Conservation (phyloP, 2,329 filamentous ascomycete species). For the Pseudogymnoascus pannorum region DNA sequence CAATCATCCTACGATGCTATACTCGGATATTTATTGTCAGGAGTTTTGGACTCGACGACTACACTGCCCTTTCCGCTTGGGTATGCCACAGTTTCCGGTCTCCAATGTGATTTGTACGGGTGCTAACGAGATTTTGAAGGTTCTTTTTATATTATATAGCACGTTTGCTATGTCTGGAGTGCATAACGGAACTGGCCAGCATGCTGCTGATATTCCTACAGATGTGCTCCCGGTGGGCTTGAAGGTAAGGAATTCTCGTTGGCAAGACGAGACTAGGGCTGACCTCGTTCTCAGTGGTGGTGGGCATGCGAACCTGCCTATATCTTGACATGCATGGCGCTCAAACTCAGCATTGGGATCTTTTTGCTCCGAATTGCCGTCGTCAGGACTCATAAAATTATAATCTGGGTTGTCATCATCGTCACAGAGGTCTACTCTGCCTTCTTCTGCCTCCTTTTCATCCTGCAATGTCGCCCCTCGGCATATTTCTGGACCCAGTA, state of each 20-base stretch:
- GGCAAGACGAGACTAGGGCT: not conserved
- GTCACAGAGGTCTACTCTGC: constrained; percentile 31
- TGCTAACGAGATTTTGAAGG: not conserved
- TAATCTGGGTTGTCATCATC: constrained; percentile 32
- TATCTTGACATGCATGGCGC: constrained; percentile 32
- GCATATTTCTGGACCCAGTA: constrained; percentile 42
- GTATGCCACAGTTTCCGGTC: constrained; percentile 12
- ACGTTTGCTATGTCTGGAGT: constrained; percentile 22
- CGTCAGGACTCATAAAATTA: constrained; percentile 27
- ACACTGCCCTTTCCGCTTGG: constrained; percentile 18
- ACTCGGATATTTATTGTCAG: constrained; percentile 24
- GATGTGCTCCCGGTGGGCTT: constrained; percentile 23
- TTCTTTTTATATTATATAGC: constrained; percentile 16
- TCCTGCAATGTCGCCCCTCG: constrained; percentile 43
- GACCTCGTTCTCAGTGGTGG: constrained; percentile 18
- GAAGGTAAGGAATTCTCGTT: constrained; percentile 18
- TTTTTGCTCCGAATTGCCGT: constrained; percentile 36
- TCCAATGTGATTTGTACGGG: not conserved
- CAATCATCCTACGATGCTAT: constrained; percentile 24
- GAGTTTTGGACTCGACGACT: constrained; percentile 26
- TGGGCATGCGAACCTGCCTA: constrained; percentile 31
- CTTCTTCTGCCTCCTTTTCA: constrained; percentile 39
- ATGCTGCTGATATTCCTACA: constrained; percentile 17
- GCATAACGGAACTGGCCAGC: constrained; percentile 24
- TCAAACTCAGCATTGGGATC: constrained; percentile 36